Conservation (phyloP, 805 yeast species). For the Jamesozyma hellenica region DNA sequence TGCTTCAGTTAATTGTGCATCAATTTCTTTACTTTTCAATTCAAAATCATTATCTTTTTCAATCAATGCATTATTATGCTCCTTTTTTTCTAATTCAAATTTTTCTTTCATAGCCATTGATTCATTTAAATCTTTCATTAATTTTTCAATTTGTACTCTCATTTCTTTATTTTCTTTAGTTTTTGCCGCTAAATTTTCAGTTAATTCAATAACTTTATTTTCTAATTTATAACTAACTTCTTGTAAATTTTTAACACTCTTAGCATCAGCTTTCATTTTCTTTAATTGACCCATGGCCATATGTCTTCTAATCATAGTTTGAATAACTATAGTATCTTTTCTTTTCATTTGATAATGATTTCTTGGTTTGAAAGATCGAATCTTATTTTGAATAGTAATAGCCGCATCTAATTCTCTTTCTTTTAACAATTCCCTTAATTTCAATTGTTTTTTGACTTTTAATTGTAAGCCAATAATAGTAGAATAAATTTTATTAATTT, state of each 20-base stretch:
- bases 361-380: slow-evolving; percentile 64
- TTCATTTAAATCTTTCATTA: slow-evolving; percentile 44
- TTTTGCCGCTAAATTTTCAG: slow-evolving; percentile 71
- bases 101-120: slow-evolving; percentile 43
- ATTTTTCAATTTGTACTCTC: slow-evolving; percentile 45
- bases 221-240: slow-evolving; percentile 90
- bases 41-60: slow-evolving; percentile 39
- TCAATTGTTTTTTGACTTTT: slow-evolving; percentile 39
- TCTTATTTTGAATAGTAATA: slow-evolving; percentile 55
- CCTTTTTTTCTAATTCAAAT: slow-evolving; percentile 46
- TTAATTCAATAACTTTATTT: slow-evolving; percentile 93
- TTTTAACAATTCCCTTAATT: slow-evolving; percentile 42
- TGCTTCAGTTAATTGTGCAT: slow-evolving; percentile 45
- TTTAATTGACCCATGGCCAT: slow-evolving; percentile 58
- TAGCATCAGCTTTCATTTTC: slow-evolving; percentile 72
- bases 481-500: slow-evolving; percentile 18
- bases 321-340: slow-evolving; percentile 58
- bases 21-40: slow-evolving; percentile 39
- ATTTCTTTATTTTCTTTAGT: slow-evolving; percentile 74
- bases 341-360: slow-evolving; percentile 35
- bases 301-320: slow-evolving; percentile 67
- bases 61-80: slow-evolving; percentile 39
- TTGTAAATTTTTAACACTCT: slow-evolving; percentile 78
- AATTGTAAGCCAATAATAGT: slow-evolving; percentile 40
- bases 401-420: slow-evolving; percentile 56